phyloP scores from a whole-genome alignment of 2,329 filamentous ascomycete genomes.

The Aspergillus sp. region DNA sequence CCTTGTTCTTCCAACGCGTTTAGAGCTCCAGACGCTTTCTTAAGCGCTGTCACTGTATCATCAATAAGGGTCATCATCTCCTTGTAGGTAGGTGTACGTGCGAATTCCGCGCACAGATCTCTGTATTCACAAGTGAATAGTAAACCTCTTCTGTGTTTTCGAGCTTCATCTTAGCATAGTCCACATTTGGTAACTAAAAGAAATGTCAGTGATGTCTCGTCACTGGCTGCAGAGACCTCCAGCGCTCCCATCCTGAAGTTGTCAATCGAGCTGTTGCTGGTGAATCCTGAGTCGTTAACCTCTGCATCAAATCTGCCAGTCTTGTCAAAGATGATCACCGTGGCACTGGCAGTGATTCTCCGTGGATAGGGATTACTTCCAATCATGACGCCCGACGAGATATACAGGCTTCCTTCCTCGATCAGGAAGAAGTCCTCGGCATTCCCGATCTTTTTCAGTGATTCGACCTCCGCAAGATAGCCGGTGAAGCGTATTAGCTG shows the following conservation, averaged over 20 bases:
- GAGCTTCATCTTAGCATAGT: not conserved
- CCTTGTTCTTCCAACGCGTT: not conserved
- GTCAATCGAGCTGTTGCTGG: not conserved
- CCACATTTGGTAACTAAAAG: not conserved
- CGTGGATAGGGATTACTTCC: not conserved
- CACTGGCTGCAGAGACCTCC: not conserved
- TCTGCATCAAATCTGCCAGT: not conserved
- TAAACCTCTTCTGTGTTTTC: not conserved
- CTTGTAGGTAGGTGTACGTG: not conserved
- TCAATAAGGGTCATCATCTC: not conserved
- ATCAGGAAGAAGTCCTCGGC: not conserved
- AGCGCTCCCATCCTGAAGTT: not conserved
- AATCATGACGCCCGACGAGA: not conserved
- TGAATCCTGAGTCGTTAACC: not conserved
- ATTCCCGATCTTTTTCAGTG: not conserved
- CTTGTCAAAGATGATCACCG: not conserved
- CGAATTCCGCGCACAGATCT: not conserved
- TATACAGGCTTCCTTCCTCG: not conserved
- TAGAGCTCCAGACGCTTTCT: not conserved
- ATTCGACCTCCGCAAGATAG: not conserved
- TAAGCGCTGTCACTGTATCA: not conserved
- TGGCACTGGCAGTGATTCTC: not conserved
- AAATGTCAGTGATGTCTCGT: too few relatives aligned
- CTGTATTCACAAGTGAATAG: too few relatives aligned
- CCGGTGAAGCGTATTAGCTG: not conserved